These are phyloP conservation scores for Aspergillus neoniger DNA, from an alignment of 2,329 filamentous ascomycete genomes.

Conservation along the genomic window DNA sequence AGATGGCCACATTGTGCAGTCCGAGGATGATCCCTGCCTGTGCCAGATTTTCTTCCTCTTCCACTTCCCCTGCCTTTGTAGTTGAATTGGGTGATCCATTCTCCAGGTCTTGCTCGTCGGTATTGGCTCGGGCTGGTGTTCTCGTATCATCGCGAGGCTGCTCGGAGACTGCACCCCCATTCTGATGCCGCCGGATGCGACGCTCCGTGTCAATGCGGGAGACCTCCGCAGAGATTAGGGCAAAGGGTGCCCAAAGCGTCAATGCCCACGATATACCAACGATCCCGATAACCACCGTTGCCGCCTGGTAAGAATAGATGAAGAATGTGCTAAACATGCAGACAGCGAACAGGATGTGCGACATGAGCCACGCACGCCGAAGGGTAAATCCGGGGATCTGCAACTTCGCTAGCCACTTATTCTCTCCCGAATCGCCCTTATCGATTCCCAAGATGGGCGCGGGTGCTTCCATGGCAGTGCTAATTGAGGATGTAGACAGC, in stretches of 20 bases:
- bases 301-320: constrained; percentile 68
- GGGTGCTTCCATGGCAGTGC: constrained; percentile 36
- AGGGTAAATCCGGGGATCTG: constrained; percentile 83
- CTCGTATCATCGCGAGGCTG: constrained; percentile 10
- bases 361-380: constrained; percentile 81
- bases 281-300: constrained; percentile 75
- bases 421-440: constrained; percentile 15
- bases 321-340: constrained; percentile 84
- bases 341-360: constrained; percentile 77
- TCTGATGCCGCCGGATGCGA: constrained; percentile 49
- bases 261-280: constrained; percentile 91
- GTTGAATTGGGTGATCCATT: constrained; percentile 26
- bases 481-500: constrained; percentile 33
- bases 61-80: constrained; percentile 23
- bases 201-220: constrained; percentile 73
- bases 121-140: background rate
- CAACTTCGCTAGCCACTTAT: constrained; percentile 59
- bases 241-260: constrained; percentile 92
- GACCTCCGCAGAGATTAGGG: constrained; percentile 91
- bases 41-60: constrained; percentile 59
- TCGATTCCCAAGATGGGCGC: constrained; percentile 23
- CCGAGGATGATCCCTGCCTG: constrained; percentile 89
- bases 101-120: constrained; percentile 26
- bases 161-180: constrained; percentile 31
- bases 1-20: constrained; percentile 93